These are phyloP conservation scores for Malassezia nana DNA, from an alignment of 1,284 basidiomycete species.

Conservation along the genomic window DNA sequence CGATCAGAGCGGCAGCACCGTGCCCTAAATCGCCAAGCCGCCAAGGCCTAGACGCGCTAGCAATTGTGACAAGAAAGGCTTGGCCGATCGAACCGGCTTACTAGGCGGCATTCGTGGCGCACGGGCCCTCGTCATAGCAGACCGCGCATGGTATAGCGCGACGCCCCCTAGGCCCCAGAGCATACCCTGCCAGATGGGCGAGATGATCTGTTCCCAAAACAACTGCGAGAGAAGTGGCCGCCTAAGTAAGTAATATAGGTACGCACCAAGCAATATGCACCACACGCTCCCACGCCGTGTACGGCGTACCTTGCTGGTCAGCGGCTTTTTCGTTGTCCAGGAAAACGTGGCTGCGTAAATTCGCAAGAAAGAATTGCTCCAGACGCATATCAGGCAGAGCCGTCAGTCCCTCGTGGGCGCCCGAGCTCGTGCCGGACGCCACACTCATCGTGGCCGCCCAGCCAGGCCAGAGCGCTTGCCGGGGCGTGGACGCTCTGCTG, in stretches of 20 bases:
- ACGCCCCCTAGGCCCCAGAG: conserved; percentile 18
- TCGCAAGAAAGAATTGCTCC: conserved; percentile 16
- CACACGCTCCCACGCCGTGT: conserved; percentile 8
- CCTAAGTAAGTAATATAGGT: not conserved
- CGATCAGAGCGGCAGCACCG: conserved; percentile 3
- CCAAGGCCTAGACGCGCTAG: conserved; percentile 9
- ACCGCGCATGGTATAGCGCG: conserved; percentile 1
- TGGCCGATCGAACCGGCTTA: not conserved
- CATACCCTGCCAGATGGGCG: conserved; percentile 17
- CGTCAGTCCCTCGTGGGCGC: not conserved
- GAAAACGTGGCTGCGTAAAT: not conserved
- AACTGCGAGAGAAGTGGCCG: not conserved
- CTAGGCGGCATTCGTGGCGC: not conserved
- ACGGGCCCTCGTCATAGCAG: not conserved
- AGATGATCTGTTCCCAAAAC: conserved; percentile 12
- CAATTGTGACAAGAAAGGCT: not conserved
- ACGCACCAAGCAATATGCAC: conserved; percentile 4
- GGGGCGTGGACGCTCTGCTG: too few species aligned
- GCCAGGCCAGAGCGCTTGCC: too few species aligned
- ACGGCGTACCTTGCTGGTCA: not conserved
- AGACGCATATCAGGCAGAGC: conserved; percentile 15
- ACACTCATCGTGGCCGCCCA: not conserved
- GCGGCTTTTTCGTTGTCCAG: not conserved
- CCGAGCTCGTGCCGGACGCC: not conserved
- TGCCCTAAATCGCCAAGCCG: conserved; percentile 1